These are phyloP conservation scores for Monosporozyma servazzii DNA, from an alignment of 805 yeast species.

Conservation along the genomic window DNA sequence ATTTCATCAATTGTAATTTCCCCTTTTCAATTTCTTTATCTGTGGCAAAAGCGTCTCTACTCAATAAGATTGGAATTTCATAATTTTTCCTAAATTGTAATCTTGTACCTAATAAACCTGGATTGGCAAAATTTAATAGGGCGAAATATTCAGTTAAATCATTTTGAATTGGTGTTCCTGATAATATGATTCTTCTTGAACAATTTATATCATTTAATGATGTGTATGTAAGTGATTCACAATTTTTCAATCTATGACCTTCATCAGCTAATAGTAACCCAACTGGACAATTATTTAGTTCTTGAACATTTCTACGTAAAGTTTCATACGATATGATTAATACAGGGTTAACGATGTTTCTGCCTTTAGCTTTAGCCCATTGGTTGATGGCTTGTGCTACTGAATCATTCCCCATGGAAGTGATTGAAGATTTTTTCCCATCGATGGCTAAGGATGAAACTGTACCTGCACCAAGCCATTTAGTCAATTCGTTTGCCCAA, in stretches of 20 bases:
- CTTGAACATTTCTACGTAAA: constrained; percentile 71
- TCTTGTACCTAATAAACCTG: constrained; percentile 82
- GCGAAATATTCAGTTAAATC: constrained; percentile 92
- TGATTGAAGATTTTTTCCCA: constrained; percentile 51
- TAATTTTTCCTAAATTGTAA: constrained; percentile 75
- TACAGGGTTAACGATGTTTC: constrained; percentile 87
- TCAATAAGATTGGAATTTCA: constrained; percentile 69
- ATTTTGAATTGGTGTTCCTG: constrained; percentile 96
- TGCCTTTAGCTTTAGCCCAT: constrained; percentile 85
- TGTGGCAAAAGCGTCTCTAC: constrained; percentile 84
- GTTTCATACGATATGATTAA: constrained; percentile 92
- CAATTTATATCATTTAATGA: constrained; percentile 79
- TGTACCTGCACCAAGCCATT: constrained; percentile 93
- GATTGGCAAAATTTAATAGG: constrained; percentile 83
- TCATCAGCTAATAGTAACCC: constrained; percentile 84
- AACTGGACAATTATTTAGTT: constrained; percentile 63
- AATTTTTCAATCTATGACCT: constrained; percentile 77
- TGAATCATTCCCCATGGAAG: constrained; percentile 47
- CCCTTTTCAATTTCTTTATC: constrained; percentile 69
- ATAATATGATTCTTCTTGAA: constrained; percentile 78
- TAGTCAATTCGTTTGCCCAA: constrained; percentile 93
- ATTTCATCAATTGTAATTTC: constrained; percentile 55
- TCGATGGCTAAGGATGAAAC: constrained; percentile 84
- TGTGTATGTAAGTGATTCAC: constrained; percentile 85
- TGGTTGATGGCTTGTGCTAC: constrained; percentile 57